A percentile compares a stretch with the other conserved stretches of the same genome.
These are phyloP conservation scores for Pleurotus tuoliensis DNA, from an alignment of 768 basidiomycete genomes.

Conservation along the genomic window DNA sequence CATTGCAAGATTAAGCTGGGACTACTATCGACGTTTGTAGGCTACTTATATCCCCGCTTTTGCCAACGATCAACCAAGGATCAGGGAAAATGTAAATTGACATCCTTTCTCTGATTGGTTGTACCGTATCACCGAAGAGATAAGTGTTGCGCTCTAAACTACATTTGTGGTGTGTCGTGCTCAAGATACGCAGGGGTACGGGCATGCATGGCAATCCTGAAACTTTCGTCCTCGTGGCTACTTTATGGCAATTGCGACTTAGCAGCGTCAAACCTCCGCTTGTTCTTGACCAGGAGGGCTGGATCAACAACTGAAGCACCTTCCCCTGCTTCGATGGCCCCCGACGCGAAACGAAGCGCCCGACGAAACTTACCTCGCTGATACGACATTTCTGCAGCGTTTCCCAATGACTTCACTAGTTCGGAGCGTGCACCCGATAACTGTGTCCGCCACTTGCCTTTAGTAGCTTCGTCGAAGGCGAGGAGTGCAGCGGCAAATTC, in stretches of 20 bases:
- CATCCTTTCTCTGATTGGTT: too few species aligned
- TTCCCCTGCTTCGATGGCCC: slow-evolving; percentile 17
- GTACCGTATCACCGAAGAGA: too few species aligned
- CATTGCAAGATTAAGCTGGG: background rate
- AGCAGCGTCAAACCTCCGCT: background rate
- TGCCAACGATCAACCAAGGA: background rate
- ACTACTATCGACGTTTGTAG: background rate
- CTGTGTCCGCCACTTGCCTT: slow-evolving; percentile 17
- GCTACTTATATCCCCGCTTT: background rate
- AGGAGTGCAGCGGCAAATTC: slow-evolving; percentile 29
- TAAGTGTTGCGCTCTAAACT: too few species aligned
- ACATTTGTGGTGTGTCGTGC: background rate
- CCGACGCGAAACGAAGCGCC: slow-evolving; percentile 22
- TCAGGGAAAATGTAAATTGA: background rate
- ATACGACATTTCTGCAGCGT: slow-evolving; percentile 33
- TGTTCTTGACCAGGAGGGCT: slow-evolving; percentile 1
- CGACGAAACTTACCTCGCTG: slow-evolving; percentile 14
- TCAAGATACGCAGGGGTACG: background rate
- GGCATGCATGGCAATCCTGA: background rate
- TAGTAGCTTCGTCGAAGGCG: slow-evolving; percentile 23
- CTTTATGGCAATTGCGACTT: background rate
- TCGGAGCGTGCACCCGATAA: slow-evolving; percentile 22
- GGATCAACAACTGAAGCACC: background rate
- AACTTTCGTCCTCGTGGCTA: background rate
- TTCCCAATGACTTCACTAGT: slow-evolving; percentile 26